phyloP scores from a whole-genome alignment of 2,329 filamentous ascomycete genomes.

The Acrodontium crateriforme region DNA sequence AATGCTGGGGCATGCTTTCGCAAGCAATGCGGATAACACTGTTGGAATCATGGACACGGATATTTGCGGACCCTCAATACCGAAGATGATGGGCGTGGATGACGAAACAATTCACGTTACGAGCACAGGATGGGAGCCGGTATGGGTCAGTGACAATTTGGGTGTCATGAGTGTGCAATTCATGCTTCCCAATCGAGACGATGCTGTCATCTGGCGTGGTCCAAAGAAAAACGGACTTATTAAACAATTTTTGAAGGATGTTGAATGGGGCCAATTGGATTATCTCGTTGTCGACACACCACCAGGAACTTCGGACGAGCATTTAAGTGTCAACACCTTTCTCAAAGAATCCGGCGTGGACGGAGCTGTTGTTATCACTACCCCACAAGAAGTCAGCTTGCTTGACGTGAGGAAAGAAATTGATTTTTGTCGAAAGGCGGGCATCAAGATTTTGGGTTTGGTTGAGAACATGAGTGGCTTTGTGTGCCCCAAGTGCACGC shows the following conservation, averaged over 20 bases:
- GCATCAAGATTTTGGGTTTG: conserved; percentile 72
- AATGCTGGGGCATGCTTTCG: conserved; percentile 79
- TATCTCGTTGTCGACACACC: conserved; percentile 91
- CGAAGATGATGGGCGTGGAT: conserved; percentile 98
- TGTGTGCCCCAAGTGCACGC: conserved; percentile 82
- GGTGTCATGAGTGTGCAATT: conserved; percentile 97
- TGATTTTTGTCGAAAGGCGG: conserved; percentile 91
- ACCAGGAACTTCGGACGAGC: conserved; percentile 88
- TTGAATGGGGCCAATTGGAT: conserved; percentile 93
- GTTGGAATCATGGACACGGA: conserved; percentile 98
- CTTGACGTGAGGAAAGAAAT: conserved; percentile 95
- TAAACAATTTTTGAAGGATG: conserved; percentile 95
- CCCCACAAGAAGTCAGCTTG: conserved; percentile 83
- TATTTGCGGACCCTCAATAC: conserved; percentile 90
- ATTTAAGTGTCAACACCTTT: conserved; percentile 83
- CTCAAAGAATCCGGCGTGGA: conserved; percentile 85
- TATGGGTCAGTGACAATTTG: conserved; percentile 89
- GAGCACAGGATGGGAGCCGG: conserved; percentile 79
- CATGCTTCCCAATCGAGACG: conserved; percentile 86
- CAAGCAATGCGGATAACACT: conserved; percentile 59
- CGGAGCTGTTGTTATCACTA: conserved; percentile 84
- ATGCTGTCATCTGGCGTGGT: conserved; percentile 93
- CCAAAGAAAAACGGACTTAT: conserved; percentile 98
- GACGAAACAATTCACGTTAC: conserved; percentile 85
- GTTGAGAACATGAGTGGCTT: conserved; percentile 99